A percentile compares a stretch with the other conserved stretches of the same genome.
phyloP scores from a whole-genome alignment of 192 early-diverging fungal species.

The Glomus cerebriforme region DNA sequence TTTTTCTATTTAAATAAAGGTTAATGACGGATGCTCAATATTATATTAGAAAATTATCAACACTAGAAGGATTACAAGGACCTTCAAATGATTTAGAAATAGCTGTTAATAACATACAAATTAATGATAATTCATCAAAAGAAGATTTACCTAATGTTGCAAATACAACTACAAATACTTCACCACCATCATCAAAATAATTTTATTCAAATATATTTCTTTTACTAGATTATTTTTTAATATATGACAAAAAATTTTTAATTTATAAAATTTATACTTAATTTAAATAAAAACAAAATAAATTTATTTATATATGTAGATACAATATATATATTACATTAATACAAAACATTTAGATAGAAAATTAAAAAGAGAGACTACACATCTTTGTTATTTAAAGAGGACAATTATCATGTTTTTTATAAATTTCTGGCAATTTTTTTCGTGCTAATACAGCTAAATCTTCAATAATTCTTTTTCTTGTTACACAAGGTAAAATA shows the following conservation, averaged over 20 bases:
- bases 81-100: conserved; percentile 13
- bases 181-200: neutral
- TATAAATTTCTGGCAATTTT: conserved; percentile 72
- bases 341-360: too few species aligned
- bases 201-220: neutral
- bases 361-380: too few species aligned
- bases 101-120: neutral
- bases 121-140: conserved; percentile 13
- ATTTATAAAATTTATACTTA: too few species aligned
- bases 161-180: neutral
- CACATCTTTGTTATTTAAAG: conserved; percentile 63
- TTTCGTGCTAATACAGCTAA: conserved; percentile 80
- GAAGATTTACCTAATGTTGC: neutral
- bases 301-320: too few species aligned
- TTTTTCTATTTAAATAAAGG: neutral
- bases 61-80: conserved; percentile 17
- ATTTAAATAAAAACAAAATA: too few species aligned
- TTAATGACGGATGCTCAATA: conserved; percentile 10
- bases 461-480: conserved; percentile 85
- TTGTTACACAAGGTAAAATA: conserved; percentile 67
- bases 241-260: too few species aligned
- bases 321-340: too few species aligned
- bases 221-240: neutral
- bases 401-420: conserved; percentile 97
- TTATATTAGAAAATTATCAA: conserved; percentile 28